Evolutionary conservation across 129 eudicot genomes (phyloP), one percentile per base, ranked within the genome.

Genomic region (Glebionis coronaria): DNA sequence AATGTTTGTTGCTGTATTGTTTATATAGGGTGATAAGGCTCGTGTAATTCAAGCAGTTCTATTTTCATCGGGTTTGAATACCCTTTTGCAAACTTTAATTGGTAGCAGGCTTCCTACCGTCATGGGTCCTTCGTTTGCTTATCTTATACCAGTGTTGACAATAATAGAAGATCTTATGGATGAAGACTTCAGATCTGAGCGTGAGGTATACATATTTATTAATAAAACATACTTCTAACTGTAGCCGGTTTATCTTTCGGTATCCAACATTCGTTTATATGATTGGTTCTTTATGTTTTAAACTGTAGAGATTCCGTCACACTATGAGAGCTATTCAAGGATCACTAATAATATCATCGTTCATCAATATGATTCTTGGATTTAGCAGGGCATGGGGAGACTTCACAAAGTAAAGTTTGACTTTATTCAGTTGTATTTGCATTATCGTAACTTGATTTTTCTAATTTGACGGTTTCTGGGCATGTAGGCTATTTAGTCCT

Each of bases 121-220:
- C 67, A 93, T 93, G 97, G 99, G 99, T 44, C 99, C 99, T 3
- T 93, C 99, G 2, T 93, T 84, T 80, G 95, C 95, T 49, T 93
- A 84, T 79, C 21, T 81, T 65, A 82, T 88, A 67, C 61, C 97
- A 0, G 95, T 84, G 9, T 45, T 82, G 73, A 61, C 87, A 3
- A 78, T 84, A 68, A 82, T 89, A 70, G 84, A 82, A 12, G 97
- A 93, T 69, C 67, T 84, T 14, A 57, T 70, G 54, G 81, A 82
- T 50, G 84, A 83, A 72, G 58, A 68, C 6, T 93, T 82, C 73
- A 12, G 49, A 27, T 74, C 70, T 6, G 95, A 82, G 73, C 99
- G 79, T 59, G 61, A 93, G 95, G 99, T 93, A 74, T 53, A 63
- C 49, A 46, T 50, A n/a, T 6, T 35, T 35, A 35, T 35, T 28